A percentile compares a stretch with the other conserved stretches of the same genome.
Evolutionary conservation across 2,329 filamentous ascomycete genomes (phyloP).

Genomic region (Geoglossum cookeanum): DNA sequence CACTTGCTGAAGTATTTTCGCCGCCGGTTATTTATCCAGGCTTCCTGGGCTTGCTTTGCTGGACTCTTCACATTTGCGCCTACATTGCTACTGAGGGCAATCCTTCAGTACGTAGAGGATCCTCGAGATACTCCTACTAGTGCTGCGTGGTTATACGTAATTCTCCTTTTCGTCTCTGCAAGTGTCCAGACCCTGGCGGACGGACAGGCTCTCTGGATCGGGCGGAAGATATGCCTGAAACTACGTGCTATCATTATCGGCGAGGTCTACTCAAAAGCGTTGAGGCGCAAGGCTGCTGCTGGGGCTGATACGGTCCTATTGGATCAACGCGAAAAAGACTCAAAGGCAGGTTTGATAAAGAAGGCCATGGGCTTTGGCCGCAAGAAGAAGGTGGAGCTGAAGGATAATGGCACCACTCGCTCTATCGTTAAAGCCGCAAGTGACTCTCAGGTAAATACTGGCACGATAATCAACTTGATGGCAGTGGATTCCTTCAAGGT

Average conservation of each 20-base stretch:
- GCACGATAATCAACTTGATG: constrained; percentile 99
- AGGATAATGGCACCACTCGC: constrained; percentile 22
- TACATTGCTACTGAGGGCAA: constrained; percentile 75
- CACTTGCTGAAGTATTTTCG: constrained; percentile 79
- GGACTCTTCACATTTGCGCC: constrained; percentile 80
- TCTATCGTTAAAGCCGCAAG: constrained; percentile 15
- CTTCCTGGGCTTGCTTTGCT: constrained; percentile 57
- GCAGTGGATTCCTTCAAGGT: constrained; percentile 99
- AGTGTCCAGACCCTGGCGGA: constrained; percentile 65
- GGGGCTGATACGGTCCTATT: constrained; percentile 56
- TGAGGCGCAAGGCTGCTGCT: constrained; percentile 75
- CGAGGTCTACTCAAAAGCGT: constrained; percentile 89
- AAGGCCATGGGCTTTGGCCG: constrained; percentile 36
- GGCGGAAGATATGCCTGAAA: constrained; percentile 83
- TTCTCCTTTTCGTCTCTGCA: constrained; percentile 70
- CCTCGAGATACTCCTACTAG: constrained; percentile 58
- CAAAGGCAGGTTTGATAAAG: constrained; percentile 24
- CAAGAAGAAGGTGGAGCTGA: constrained; percentile 35
- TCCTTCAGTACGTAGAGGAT: constrained; percentile 83
- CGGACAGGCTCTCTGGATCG: constrained; percentile 78
- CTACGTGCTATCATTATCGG: constrained; percentile 89
- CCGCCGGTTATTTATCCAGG: constrained; percentile 54
- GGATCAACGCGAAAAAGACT: constrained; percentile 25
- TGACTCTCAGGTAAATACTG: constrained; percentile 71
- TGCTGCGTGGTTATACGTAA: constrained; percentile 90